phyloP scores from a whole-genome alignment of 805 yeast genomes.

The Zygotorulaspora danielsina region DNA sequence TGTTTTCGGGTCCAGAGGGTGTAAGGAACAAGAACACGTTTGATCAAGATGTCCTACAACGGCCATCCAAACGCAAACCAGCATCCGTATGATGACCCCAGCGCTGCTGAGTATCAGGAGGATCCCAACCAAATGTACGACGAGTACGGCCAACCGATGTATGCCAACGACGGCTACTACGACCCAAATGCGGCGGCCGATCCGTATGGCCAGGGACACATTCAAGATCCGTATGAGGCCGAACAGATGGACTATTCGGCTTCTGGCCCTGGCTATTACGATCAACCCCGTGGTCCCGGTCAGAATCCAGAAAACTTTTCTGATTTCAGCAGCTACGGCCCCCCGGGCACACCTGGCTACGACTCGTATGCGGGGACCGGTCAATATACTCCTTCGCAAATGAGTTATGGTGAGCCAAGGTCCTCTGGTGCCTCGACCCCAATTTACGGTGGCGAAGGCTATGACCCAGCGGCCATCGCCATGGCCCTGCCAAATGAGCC shows the following conservation, averaged over 20 bases:
- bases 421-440: slow-evolving; percentile 96
- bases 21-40: slow-evolving; percentile 1
- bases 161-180: slow-evolving; percentile 37
- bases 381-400: slow-evolving; percentile 79
- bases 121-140: slow-evolving; percentile 24
- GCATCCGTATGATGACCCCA: slow-evolving; percentile 31
- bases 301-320: slow-evolving; percentile 60
- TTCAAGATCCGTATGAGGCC: slow-evolving; percentile 39
- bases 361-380: slow-evolving; percentile 55
- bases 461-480: slow-evolving; percentile 59
- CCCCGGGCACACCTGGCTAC: slow-evolving; percentile 53
- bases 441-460: slow-evolving; percentile 62
- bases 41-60: slow-evolving; percentile 26
- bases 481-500: slow-evolving; percentile 84
- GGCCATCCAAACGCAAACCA: slow-evolving; percentile 24
- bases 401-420: slow-evolving; percentile 77
- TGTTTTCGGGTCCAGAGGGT: neutral
- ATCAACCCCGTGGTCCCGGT: slow-evolving; percentile 46
- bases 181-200: slow-evolving; percentile 35
- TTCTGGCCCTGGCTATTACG: slow-evolving; percentile 45
- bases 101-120: slow-evolving; percentile 24
- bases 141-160: slow-evolving; percentile 42
- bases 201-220: slow-evolving; percentile 36
- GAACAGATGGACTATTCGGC: slow-evolving; percentile 39
- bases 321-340: slow-evolving; percentile 61